Conservation (phyloP, 768 basidiomycete species). For the Phylloporus rhodoxanthus region DNA sequence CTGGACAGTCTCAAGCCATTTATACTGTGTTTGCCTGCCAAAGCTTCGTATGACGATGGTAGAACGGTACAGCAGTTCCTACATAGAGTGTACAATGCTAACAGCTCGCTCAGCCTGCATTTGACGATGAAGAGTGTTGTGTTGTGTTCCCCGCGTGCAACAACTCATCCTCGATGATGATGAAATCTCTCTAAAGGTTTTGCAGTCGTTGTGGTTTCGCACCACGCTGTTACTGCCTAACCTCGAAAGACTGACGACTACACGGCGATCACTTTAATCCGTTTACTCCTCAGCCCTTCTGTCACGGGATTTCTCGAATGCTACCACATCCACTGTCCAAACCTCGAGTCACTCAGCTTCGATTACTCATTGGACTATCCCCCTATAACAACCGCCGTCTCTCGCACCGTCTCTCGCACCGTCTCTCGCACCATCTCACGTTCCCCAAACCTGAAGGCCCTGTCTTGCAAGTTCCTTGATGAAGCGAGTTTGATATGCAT, state of each 20-base stretch:
- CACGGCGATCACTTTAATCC: background rate
- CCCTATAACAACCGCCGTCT: background rate
- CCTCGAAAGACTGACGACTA: background rate
- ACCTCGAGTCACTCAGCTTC: background rate
- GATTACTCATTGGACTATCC: background rate
- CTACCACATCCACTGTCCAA: background rate
- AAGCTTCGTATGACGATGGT: background rate
- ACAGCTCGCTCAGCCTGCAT: background rate
- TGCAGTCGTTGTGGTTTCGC: background rate
- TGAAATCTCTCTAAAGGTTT: background rate
- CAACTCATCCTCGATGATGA: background rate
- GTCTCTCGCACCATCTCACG: background rate
- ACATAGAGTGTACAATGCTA: background rate
- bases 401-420: background rate
- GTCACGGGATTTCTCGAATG: background rate
- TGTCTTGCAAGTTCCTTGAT: background rate
- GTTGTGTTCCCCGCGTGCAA: background rate
- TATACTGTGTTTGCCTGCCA: constrained; percentile 1
- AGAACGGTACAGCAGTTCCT: background rate
- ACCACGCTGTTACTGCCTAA: background rate
- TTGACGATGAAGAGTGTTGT: background rate
- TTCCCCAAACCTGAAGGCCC: background rate
- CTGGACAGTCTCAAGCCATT: constrained; percentile 6
- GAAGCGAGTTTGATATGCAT: background rate
- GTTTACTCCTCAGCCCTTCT: background rate